A percentile compares a stretch with the other conserved stretches of the same genome.
Conservation (phyloP, 345 rosid genomes). For the Citrus glauca region DNA sequence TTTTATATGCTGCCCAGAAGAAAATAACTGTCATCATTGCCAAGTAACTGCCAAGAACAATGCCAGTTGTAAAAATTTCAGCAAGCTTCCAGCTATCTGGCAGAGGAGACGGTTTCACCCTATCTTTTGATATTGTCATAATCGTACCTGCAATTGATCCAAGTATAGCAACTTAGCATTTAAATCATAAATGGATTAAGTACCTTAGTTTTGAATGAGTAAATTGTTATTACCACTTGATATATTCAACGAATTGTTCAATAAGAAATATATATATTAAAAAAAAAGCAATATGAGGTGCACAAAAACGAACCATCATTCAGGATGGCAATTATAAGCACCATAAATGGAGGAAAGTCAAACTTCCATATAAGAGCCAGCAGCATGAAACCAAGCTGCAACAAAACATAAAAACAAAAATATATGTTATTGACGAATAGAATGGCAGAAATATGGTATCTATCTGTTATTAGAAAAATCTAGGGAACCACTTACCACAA, state of each 20-base stretch:
- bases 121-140: conserved; percentile 97
- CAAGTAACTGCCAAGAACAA: conserved; percentile 90
- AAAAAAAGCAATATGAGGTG: conserved; percentile 2
- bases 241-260: background rate
- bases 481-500: conserved; percentile 61
- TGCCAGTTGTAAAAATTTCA: conserved; percentile 87
- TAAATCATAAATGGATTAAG: background rate
- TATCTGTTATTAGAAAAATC: background rate
- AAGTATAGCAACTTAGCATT: background rate
- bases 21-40: conserved; percentile 99
- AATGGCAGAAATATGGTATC: background rate
- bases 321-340: conserved; percentile 94
- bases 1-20: conserved; percentile 95
- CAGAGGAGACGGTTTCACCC: conserved; percentile 98
- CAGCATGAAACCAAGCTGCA: conserved; percentile 97
- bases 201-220: background rate
- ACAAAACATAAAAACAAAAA: conserved; percentile 12
- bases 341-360: conserved; percentile 99
- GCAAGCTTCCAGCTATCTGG: conserved; percentile 99
- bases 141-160: conserved; percentile 69
- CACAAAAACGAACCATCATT: conserved; percentile 69
- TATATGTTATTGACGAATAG: background rate
- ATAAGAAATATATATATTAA: background rate
- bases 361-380: conserved; percentile 95
- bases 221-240: background rate